Evolutionary conservation across 1,139 yeast species (phyloP).

Genomic region (Protomyces arabidopsidicola): DNA sequence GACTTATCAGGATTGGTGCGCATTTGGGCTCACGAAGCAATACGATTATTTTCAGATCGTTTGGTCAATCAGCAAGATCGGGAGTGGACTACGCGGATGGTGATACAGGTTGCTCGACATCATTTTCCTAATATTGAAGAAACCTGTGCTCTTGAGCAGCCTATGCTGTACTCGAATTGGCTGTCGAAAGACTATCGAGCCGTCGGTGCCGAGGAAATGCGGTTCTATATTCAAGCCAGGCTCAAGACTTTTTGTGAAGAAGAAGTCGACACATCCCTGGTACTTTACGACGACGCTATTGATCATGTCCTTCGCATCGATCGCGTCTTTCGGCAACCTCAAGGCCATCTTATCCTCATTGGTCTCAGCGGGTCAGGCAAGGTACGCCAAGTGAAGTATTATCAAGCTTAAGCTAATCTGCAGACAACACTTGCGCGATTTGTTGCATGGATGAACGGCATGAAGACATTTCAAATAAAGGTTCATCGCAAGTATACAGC

Average conservation of each 20-base stretch:
- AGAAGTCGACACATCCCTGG: conserved; percentile 63
- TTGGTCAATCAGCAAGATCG: conserved; percentile 51
- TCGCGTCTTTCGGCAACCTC: conserved; percentile 75
- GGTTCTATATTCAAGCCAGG: conserved; percentile 58
- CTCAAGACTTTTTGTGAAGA: conserved; percentile 66
- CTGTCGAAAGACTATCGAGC: conserved; percentile 58
- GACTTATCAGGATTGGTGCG: conserved; percentile 50
- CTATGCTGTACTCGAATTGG: conserved; percentile 71
- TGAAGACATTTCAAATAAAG: conserved; percentile 55
- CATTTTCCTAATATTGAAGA: conserved; percentile 51
- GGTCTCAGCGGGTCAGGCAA: conserved; percentile 85
- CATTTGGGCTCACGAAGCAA: conserved; percentile 78
- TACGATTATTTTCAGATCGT: conserved; percentile 72
- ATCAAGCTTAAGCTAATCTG: not conserved
- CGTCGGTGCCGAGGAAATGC: conserved; percentile 50
- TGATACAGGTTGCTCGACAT: conserved; percentile 42
- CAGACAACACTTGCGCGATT: conserved; percentile 63
- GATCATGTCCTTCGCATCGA: conserved; percentile 77
- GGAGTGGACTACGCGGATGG: conserved; percentile 49
- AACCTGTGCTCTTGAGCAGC: conserved; percentile 44
- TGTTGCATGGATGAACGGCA: conserved; percentile 89
- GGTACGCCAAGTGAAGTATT: conserved; percentile 30
- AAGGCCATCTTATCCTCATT: conserved; percentile 85
- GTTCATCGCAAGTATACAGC: conserved; percentile 56
- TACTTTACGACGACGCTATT: conserved; percentile 65